Percentiles rank a stretch among this genome's conserved stretches.
These are phyloP conservation scores for Diatrype stigma DNA, from an alignment of 2,329 filamentous ascomycete genomes.

Conservation along the genomic window DNA sequence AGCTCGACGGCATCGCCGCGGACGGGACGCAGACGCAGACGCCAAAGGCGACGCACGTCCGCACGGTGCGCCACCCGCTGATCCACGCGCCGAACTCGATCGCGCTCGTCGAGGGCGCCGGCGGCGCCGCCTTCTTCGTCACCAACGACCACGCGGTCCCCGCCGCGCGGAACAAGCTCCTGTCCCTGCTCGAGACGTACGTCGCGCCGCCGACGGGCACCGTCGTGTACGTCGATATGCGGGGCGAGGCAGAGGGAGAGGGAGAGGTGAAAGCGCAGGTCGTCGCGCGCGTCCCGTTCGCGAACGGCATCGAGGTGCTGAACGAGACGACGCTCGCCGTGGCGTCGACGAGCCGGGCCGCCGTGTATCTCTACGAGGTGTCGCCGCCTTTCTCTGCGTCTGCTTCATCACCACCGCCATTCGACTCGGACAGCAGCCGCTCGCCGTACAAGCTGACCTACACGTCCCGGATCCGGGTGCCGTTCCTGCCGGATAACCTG, in stretches of 20 bases:
- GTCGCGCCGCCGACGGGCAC: slow-evolving; percentile 27
- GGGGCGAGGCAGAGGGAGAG: slow-evolving; percentile 10
- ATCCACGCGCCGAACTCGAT: slow-evolving; percentile 37
- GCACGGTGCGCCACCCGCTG: slow-evolving; percentile 34
- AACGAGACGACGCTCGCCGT: slow-evolving; percentile 35
- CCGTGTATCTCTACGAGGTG: slow-evolving; percentile 28
- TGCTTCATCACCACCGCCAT: no score
- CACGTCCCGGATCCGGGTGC: slow-evolving; percentile 18
- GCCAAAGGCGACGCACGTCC: slow-evolving; percentile 31
- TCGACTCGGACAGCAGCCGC: neutral
- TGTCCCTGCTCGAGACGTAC: slow-evolving; percentile 32
- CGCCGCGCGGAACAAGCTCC: slow-evolving; percentile 14
- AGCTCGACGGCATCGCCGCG: slow-evolving; percentile 26
- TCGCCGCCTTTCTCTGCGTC: neutral
- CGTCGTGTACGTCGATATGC: slow-evolving; percentile 32
- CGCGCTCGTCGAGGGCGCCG: slow-evolving; percentile 26
- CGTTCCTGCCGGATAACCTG: slow-evolving; percentile 39
- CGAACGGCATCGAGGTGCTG: slow-evolving; percentile 38
- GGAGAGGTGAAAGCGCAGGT: slow-evolving; percentile 17
- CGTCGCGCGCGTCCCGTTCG: slow-evolving; percentile 32
- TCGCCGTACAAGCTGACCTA: slow-evolving; percentile 11
- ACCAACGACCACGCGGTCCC: slow-evolving; percentile 38
- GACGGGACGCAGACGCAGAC: neutral
- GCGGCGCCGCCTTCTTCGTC: slow-evolving; percentile 33
- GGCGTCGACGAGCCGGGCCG: slow-evolving; percentile 27